phyloP scores from a whole-genome alignment of 2,329 filamentous ascomycete genomes.

The Akanthomyces muscarius region DNA sequence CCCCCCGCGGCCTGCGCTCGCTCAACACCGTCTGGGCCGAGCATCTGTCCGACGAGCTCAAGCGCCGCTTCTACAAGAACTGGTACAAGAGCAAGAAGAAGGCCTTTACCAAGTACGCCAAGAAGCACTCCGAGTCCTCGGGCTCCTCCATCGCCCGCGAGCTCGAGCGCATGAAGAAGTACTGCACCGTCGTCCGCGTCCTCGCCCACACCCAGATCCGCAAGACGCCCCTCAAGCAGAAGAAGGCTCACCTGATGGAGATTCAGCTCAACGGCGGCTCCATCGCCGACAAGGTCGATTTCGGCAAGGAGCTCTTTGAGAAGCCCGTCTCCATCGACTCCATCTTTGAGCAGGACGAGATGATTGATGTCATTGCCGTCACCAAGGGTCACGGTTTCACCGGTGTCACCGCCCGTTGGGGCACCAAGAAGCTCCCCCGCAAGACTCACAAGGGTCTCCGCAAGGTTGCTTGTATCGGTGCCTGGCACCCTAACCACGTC shows the following conservation, averaged over 20 bases:
- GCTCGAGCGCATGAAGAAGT: conserved; percentile 99
- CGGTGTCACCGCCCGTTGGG: conserved; percentile 97
- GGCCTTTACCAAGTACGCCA: conserved; percentile 99
- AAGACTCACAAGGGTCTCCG: conserved; percentile 99
- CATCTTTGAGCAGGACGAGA: conserved; percentile 99
- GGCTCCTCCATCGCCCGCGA: conserved; percentile 91
- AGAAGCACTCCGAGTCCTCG: conserved; percentile 96
- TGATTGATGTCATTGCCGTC: conserved; percentile 98
- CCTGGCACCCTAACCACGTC: conserved; percentile 99
- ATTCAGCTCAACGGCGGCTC: conserved; percentile 99
- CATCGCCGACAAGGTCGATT: conserved; percentile 93
- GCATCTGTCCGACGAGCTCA: conserved; percentile 97
- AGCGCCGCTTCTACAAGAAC: conserved; percentile 99
- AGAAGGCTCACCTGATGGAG: conserved; percentile 99
- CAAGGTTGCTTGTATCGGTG: conserved; percentile 99
- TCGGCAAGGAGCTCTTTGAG: conserved; percentile 95
- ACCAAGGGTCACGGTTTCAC: conserved; percentile 99
- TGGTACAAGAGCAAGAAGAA: conserved; percentile 99
- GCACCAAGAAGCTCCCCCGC: conserved; percentile 99
- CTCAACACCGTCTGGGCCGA: conserved; percentile 99
- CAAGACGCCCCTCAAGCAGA: conserved; percentile 99
- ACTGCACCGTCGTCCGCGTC: conserved; percentile 98
- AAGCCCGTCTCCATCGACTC: conserved; percentile 90
- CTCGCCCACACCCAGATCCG: conserved; percentile 99
- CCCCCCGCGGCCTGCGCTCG: conserved; percentile 96